phyloP scores from a whole-genome alignment of 1,284 basidiomycete genomes.

The Volvariella volvacea region DNA sequence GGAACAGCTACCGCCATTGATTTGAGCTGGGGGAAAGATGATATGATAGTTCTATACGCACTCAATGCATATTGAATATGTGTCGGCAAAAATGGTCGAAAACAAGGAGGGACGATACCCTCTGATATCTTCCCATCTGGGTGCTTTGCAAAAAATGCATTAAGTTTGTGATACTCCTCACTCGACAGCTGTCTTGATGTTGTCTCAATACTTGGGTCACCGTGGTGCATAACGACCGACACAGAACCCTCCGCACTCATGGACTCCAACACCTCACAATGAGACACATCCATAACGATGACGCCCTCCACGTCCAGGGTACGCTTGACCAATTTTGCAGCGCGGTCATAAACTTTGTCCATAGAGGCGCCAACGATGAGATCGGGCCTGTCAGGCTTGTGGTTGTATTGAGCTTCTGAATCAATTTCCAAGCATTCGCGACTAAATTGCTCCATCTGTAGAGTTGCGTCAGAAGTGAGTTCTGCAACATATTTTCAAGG shows the following conservation, averaged over 20 bases:
- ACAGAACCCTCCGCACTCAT: constrained; percentile 60
- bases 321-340: constrained; percentile 81
- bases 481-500: background rate
- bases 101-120: constrained; percentile 70
- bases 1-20: constrained; percentile 61
- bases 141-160: constrained; percentile 69
- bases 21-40: background rate
- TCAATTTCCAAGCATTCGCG: constrained; percentile 93
- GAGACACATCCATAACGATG: constrained; percentile 86
- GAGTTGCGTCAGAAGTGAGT: constrained; percentile 1
- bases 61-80: constrained; percentile 82
- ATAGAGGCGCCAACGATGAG: constrained; percentile 50
- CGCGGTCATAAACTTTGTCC: constrained; percentile 83
- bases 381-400: constrained; percentile 20
- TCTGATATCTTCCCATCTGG: constrained; percentile 85
- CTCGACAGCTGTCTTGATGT: constrained; percentile 47
- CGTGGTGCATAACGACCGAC: constrained; percentile 47
- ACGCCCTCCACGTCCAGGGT: constrained; percentile 92
- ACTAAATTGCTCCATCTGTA: constrained; percentile 89
- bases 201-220: constrained; percentile 33
- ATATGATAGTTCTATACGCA: constrained; percentile 29
- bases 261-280: constrained; percentile 83
- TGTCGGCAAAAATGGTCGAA: constrained; percentile 73
- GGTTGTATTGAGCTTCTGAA: constrained; percentile 37
- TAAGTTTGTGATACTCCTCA: constrained; percentile 69